These are phyloP conservation scores for Daldinia loculata DNA, from an alignment of 495 filamentous ascomycete genomes.

Conservation along the genomic window DNA sequence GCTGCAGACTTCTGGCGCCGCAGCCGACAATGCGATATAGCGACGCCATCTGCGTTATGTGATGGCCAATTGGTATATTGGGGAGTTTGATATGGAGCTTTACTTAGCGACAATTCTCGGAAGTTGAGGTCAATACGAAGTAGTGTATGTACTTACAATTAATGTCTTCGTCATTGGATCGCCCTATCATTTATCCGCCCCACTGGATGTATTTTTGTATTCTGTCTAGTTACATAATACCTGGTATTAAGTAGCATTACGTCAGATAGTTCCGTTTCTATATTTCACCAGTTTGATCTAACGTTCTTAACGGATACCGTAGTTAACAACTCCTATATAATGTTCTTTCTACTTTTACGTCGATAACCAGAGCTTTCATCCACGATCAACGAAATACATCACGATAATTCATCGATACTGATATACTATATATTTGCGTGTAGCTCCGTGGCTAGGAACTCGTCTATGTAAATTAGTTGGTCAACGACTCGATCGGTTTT, in stretches of 20 bases:
- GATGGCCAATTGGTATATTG: slow-evolving; percentile 41
- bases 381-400: too few species aligned
- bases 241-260: neutral
- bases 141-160: slow-evolving; percentile 38
- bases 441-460: too few species aligned
- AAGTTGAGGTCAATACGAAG: slow-evolving; percentile 26
- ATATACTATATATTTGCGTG: too few species aligned
- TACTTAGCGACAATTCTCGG: slow-evolving; percentile 21
- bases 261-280: neutral
- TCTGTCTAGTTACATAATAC: too few species aligned
- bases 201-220: neutral
- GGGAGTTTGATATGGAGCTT: slow-evolving; percentile 22
- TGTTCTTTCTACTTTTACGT: too few species aligned
- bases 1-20: slow-evolving; percentile 63
- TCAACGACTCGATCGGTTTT: too few species aligned
- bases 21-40: slow-evolving; percentile 63
- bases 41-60: slow-evolving; percentile 55
- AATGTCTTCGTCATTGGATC: slow-evolving; percentile 47
- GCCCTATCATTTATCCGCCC: slow-evolving; percentile 40
- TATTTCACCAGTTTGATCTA: too few species aligned
- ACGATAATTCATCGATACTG: too few species aligned
- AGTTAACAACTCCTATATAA: too few species aligned
- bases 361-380: too few species aligned
- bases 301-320: too few species aligned
- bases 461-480: too few species aligned